A percentile compares a stretch with the other conserved stretches of the same genome.
phyloP scores from a whole-genome alignment of 139 green algal genomes.

The Zygnema circumcarinatum region DNA sequence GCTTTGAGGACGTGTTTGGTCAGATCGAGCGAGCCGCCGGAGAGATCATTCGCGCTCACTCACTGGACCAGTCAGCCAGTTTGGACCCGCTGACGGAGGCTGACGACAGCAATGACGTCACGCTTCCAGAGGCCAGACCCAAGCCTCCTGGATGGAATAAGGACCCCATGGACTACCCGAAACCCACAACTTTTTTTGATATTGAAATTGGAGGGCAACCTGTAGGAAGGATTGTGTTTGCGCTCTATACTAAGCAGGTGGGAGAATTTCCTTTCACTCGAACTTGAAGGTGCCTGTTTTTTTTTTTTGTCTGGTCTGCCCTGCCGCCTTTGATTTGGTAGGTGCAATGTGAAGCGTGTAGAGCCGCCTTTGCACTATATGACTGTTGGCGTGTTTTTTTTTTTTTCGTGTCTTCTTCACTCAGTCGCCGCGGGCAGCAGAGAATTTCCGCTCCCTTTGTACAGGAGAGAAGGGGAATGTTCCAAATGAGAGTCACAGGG shows the following conservation, averaged over 20 bases:
- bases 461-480: conserved; percentile 63
- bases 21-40: neutral
- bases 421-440: conserved; percentile 63
- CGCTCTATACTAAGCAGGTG: conserved; percentile 85
- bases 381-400: no score
- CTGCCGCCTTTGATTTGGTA: neutral
- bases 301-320: neutral
- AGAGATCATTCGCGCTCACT: neutral
- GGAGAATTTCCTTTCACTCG: no score
- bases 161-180: conserved; percentile 49
- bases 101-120: no score
- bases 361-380: no score
- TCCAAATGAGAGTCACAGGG: conserved; percentile 56
- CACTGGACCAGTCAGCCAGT: neutral
- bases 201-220: conserved; percentile 72
- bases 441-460: conserved; percentile 71
- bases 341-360: no score
- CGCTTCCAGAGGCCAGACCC: neutral
- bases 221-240: conserved; percentile 86
- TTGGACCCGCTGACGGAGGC: neutral
- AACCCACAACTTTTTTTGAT: conserved; percentile 45
- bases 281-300: conserved; percentile 70
- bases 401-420: conserved; percentile 7
- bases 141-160: neutral
- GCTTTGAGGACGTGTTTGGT: neutral